A percentile compares a stretch with the other conserved stretches of the same genome.
phyloP scores from a whole-genome alignment of 176 grass and related monocot species.

The Carex myosuroides region DNA sequence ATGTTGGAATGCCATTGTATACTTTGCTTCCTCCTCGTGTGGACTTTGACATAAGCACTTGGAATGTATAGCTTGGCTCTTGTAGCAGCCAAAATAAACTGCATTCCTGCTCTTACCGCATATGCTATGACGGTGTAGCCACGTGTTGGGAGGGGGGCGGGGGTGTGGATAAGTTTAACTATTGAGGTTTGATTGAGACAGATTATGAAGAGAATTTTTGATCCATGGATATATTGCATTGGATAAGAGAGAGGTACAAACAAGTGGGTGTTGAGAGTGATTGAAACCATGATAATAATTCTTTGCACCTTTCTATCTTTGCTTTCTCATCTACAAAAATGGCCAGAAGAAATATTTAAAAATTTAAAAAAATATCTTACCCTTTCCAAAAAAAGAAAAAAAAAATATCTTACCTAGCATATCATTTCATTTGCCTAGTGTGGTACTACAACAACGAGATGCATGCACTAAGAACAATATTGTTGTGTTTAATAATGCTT shows the following conservation, averaged over 20 bases:
- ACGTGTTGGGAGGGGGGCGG: too few relatives aligned
- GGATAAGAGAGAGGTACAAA: constrained; percentile 6
- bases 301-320: not conserved
- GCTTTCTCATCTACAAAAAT: not conserved
- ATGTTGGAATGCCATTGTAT: not conserved
- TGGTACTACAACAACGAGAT: not conserved
- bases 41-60: constrained; percentile 16
- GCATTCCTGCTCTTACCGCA: not conserved
- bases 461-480: not conserved
- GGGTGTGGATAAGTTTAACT: constrained; percentile 12
- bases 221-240: constrained; percentile 12
- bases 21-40: constrained; percentile 5
- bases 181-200: constrained; percentile 20
- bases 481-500: not conserved
- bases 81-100: constrained; percentile 1
- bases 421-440: constrained; percentile 11
- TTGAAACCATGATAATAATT: not conserved
- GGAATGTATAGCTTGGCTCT: not conserved
- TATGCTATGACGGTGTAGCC: too few relatives aligned
- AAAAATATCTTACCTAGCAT: not conserved
- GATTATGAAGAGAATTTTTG: not conserved
- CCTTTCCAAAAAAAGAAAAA: too few relatives aligned
- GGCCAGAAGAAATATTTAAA: not conserved
- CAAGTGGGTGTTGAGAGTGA: constrained; percentile 20
- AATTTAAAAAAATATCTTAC: not conserved